These are phyloP conservation scores for Salmacisia buchloeana DNA, from an alignment of 1,284 basidiomycete species.

Conservation along the genomic window DNA sequence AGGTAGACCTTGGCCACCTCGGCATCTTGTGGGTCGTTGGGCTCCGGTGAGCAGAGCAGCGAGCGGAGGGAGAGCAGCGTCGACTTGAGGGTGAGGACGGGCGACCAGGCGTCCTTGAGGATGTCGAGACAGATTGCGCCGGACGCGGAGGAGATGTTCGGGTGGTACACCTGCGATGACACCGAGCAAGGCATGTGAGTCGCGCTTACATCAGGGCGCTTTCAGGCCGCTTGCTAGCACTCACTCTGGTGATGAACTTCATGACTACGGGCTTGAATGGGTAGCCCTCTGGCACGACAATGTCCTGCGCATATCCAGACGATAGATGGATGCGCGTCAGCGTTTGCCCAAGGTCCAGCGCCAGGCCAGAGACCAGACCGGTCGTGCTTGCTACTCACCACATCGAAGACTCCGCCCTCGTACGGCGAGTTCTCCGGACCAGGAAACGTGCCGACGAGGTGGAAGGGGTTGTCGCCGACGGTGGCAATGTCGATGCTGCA, in stretches of 20 bases:
- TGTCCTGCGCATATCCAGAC: constrained; percentile 62
- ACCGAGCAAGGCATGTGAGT: background rate
- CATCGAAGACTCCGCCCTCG: constrained; percentile 84
- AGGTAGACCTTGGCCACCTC: constrained; percentile 89
- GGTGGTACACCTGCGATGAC: constrained; percentile 78
- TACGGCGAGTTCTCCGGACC: constrained; percentile 72
- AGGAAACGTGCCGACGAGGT: constrained; percentile 32
- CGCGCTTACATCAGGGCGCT: background rate
- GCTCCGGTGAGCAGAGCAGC: constrained; percentile 90
- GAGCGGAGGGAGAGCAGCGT: constrained; percentile 93
- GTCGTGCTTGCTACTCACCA: constrained; percentile 59
- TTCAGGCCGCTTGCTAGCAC: constrained; percentile 1
- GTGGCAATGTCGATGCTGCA: constrained; percentile 78
- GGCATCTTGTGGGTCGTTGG: constrained; percentile 94
- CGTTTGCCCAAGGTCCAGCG: background rate
- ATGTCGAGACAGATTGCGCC: constrained; percentile 83
- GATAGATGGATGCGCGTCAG: background rate
- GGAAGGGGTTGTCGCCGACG: constrained; percentile 58
- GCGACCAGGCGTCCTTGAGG: constrained; percentile 76
- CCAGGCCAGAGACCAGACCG: no score
- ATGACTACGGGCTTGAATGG: constrained; percentile 98
- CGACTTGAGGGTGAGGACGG: constrained; percentile 80
- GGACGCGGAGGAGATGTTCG: constrained; percentile 88
- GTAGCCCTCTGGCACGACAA: constrained; percentile 82
- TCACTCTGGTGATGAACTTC: constrained; percentile 51